Base-by-base conservation (phyloP, 2,329 filamentous ascomycete species). In the Pezicula rhizophila region DNA sequence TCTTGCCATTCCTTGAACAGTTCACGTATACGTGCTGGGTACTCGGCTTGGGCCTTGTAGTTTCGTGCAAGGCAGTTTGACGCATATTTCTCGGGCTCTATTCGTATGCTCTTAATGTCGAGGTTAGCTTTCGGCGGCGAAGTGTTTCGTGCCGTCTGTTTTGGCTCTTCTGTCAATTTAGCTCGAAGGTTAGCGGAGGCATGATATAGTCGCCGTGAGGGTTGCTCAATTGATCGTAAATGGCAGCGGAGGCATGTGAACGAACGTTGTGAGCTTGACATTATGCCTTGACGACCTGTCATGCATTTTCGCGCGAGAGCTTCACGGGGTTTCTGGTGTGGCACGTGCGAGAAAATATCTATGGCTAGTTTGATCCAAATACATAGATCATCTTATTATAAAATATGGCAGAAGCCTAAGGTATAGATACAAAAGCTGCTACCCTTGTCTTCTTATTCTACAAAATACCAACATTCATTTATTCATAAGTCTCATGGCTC, bases 101-200 rank as follows among this genome's bases (percentile, higher is more conserved):
- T 79, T 50, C 91, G 90, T 66, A 99, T 96, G 70, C 93, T 85
- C 66, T 89, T 92, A 64, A 95, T 78, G 70, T 96, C 87, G 57
- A 95, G 78, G 42, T 78, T 78, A 23, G 88, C 81, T 65, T 89
- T 92, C 10, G 89, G 90, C 12, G 88, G 90, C 11, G 28, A 10
- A 31, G 28, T 10, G 28, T 31, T 31, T 31, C 11, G 28, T 46
- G 79, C 84, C 2, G 85, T 75, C 4, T 87, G 86, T 18, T 53
- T 54, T 5, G 33, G n/a, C 8, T 26, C 15, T 25, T 38, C 39
- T 10, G 52, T 40, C 12, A 39, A 25, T 40, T 59, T 53, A 49
- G 51, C 35, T 26, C 39, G 56, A 5, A 59, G 53, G 26, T n/a
- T 40, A 4, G 31, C 6, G n/a, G 57, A 54, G 7, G 55, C 39